Base-by-base conservation (phyloP, 305 asterid species). In the Solanum hybrid region DNA sequence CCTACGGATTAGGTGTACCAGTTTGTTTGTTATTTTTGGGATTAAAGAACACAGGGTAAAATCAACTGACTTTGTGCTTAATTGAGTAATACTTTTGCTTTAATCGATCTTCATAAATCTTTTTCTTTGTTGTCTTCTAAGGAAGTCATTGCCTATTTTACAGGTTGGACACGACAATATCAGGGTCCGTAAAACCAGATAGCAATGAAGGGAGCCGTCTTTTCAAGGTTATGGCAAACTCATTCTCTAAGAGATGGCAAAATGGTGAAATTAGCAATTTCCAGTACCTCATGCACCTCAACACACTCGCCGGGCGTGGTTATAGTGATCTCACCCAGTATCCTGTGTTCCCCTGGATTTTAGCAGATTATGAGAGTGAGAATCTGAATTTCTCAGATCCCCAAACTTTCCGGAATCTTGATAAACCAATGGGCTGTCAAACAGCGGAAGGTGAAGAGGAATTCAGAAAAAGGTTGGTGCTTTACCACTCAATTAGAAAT, bases 241-340 rank as follows among this genome's bases (percentile, higher is more conserved):
- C 99, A 73, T 97, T 98, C 89, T 97, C 99, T 92, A 98, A 97
- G 95, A 95, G 99, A 92, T 98, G 99, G 99, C 99, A 98, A 94
- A 97, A 95, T 95, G 99, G 99, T 92, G 99, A 98, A 93, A 98
- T 98, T 89, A 97, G 99, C 96, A 98, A 98, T 93, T 98, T 98
- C 91, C 99, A 98, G 95, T 98, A 98, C 91, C 96, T 98, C 87
- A 98, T 98, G 99, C 99, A 98, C 89, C 98, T 98, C 89, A 98
- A 98, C 94, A 98, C 99, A 24, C 95, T 98, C 79, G 99, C 99
- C 51, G 99, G 99, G 61, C 99, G 99, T 87, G 99, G 99, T 82
- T 98, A 98, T 93, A 98, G 99, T 93, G 99, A 98, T 92, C 97
- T 98, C 89, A 98, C 99, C 78, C 99, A 98, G 94, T 98, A 98